Evolutionary conservation across 352 stramenopile species (phyloP).

Genomic region (Halophytophthora batemanensis): DNA sequence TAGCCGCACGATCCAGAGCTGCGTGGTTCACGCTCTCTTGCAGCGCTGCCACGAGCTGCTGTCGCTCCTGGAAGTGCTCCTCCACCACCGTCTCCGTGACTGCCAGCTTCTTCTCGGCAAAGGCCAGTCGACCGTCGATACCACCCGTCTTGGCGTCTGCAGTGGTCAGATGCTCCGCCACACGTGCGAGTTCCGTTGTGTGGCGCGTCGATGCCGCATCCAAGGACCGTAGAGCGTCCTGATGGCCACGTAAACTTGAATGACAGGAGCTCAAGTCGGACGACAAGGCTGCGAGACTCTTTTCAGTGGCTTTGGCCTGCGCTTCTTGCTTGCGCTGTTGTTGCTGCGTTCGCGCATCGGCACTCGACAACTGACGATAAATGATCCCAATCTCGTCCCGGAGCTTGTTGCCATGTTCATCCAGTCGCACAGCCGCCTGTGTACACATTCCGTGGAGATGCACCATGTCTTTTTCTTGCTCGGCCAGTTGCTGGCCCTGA

Average conservation of each 20-base stretch:
- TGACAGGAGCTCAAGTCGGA: slow-evolving; percentile 29
- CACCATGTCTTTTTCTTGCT: slow-evolving; percentile 30
- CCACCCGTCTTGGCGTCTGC: slow-evolving; percentile 30
- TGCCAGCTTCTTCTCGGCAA: slow-evolving; percentile 44
- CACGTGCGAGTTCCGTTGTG: slow-evolving; percentile 28
- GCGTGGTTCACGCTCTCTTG: slow-evolving; percentile 28
- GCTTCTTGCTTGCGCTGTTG: slow-evolving; percentile 21
- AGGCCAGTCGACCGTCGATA: slow-evolving; percentile 36
- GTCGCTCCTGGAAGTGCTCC: slow-evolving; percentile 45
- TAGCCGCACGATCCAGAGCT: slow-evolving; percentile 29
- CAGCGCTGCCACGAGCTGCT: slow-evolving; percentile 25
- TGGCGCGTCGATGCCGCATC: slow-evolving; percentile 27
- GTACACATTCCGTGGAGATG: slow-evolving; percentile 27
- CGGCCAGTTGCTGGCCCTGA: slow-evolving; percentile 14
- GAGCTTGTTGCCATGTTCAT: slow-evolving; percentile 24
- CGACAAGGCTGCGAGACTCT: slow-evolving; percentile 24
- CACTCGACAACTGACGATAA: slow-evolving; percentile 13
- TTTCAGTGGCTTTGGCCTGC: slow-evolving; percentile 29
- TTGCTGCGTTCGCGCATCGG: slow-evolving; percentile 6
- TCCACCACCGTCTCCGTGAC: slow-evolving; percentile 29
- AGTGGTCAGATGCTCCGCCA: slow-evolving; percentile 27
- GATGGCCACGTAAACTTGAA: slow-evolving; percentile 26
- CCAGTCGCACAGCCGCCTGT: slow-evolving; percentile 21
- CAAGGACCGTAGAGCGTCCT: slow-evolving; percentile 26
- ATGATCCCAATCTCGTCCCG: slow-evolving; percentile 23